These are phyloP conservation scores for Candolleomyces eurysporus DNA, from an alignment of 768 basidiomycete genomes.

Conservation along the genomic window DNA sequence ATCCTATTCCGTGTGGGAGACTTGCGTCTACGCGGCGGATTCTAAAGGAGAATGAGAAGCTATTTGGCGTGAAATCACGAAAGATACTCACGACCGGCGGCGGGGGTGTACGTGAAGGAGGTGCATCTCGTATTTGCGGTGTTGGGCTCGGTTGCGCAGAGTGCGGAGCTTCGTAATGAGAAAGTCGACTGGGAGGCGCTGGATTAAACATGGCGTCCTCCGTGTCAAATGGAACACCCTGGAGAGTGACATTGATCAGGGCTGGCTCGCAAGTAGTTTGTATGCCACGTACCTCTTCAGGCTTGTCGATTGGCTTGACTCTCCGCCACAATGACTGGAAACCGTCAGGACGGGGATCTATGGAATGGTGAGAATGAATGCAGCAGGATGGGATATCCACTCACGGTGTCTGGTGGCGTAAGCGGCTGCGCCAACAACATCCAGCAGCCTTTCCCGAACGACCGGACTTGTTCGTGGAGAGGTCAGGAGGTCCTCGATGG, in stretches of 20 bases:
- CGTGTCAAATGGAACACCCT: conserved; percentile 77
- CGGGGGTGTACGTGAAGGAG: conserved; percentile 24
- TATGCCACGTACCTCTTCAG: conserved; percentile 59
- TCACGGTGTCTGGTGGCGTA: conserved; percentile 56
- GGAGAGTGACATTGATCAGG: not conserved
- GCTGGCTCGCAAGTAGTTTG: not conserved
- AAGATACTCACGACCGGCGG: conserved; percentile 20
- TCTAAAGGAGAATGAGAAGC: conserved; percentile 5
- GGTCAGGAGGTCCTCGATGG: conserved; percentile 69
- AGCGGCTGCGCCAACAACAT: conserved; percentile 80
- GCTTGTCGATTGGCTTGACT: conserved; percentile 76
- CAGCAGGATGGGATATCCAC: conserved; percentile 16
- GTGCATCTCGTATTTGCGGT: conserved; percentile 24
- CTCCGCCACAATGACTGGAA: conserved; percentile 78
- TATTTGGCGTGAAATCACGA: not conserved
- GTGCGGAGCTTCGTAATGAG: conserved; percentile 36
- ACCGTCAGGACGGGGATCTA: conserved; percentile 36
- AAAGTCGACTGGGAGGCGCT: conserved; percentile 26
- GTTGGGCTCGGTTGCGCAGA: conserved; percentile 31
- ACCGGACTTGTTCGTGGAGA: conserved; percentile 71
- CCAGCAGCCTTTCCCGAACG: conserved; percentile 74
- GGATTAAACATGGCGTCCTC: conserved; percentile 82
- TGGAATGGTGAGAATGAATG: not conserved
- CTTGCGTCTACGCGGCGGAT: conserved; percentile 2
- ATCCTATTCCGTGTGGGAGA: conserved; percentile 35